Conservation (phyloP, 169 alveolate genomes). For the Pseudocohnilembus persalinus region DNA sequence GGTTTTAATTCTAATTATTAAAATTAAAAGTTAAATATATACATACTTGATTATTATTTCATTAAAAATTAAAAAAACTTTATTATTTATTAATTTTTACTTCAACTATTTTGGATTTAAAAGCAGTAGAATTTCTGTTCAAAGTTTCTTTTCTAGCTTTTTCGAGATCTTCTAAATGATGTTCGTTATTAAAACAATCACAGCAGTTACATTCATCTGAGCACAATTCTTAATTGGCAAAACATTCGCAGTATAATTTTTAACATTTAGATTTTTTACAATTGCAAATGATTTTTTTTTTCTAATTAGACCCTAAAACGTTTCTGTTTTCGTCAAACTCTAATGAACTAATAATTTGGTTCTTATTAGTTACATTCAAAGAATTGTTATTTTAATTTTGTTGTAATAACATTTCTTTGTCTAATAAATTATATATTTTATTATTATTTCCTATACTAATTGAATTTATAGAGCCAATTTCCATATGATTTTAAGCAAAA, state of each 20-base stretch:
- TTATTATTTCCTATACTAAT: background rate
- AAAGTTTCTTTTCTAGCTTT: conserved; percentile 56
- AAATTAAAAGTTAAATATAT: no score
- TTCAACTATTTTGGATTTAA: conserved; percentile 50
- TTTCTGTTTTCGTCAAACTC: background rate
- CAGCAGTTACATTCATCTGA: conserved; percentile 78
- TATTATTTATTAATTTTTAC: background rate
- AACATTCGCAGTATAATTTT: conserved; percentile 88
- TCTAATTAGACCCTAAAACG: background rate
- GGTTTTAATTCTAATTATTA: background rate
- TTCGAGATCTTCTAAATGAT: conserved; percentile 67
- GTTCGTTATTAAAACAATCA: conserved; percentile 72
- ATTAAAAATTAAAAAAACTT: no score
- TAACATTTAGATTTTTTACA: conserved; percentile 86
- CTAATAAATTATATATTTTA: background rate
- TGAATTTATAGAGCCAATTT: background rate
- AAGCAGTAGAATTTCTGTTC: conserved; percentile 81
- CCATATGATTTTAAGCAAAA: background rate
- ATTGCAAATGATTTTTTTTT: conserved; percentile 53
- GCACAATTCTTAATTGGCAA: conserved; percentile 79
- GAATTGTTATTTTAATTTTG: no score
- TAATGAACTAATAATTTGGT: background rate
- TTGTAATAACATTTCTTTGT: background rate
- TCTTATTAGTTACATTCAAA: background rate
- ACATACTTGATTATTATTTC: no score